phyloP scores from a whole-genome alignment of 768 basidiomycete genomes.

The Hericium erinaceus region DNA sequence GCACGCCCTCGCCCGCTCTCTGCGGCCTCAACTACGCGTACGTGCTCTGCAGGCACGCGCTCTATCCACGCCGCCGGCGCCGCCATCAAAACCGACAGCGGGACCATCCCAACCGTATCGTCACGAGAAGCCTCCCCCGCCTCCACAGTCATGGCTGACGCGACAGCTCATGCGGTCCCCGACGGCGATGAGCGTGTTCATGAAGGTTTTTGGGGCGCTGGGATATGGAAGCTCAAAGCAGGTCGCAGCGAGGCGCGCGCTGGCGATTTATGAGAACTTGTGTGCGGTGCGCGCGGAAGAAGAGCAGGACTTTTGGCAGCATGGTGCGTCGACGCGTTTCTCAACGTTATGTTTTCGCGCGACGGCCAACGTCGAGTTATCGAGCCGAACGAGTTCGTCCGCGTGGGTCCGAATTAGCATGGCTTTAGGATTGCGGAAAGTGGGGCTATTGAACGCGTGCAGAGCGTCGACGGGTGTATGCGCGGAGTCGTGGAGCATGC shows the following conservation, averaged over 20 bases:
- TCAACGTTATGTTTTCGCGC: too few relatives aligned
- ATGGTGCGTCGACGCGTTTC: neutral
- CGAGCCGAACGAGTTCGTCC: too few relatives aligned
- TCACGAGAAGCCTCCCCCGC: conserved; percentile 4
- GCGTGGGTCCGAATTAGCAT: too few relatives aligned
- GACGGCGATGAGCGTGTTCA: conserved; percentile 6
- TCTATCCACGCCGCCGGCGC: neutral
- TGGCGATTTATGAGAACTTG: conserved; percentile 10
- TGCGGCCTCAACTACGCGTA: too few relatives aligned
- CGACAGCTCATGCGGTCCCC: conserved; percentile 12
- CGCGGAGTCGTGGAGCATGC: too few relatives aligned
- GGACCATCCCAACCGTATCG: conserved; percentile 11
- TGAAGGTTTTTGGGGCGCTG: conserved; percentile 10
- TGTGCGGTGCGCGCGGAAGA: conserved; percentile 11
- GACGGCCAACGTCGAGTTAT: too few relatives aligned
- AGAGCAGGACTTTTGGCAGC: conserved; percentile 10
- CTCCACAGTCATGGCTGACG: conserved; percentile 13
- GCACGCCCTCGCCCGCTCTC: too few relatives aligned
- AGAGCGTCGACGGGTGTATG: too few relatives aligned
- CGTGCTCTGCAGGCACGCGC: neutral
- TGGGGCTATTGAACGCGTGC: too few relatives aligned
- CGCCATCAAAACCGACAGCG: neutral
- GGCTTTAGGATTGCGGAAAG: too few relatives aligned
- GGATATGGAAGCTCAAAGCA: conserved; percentile 11
- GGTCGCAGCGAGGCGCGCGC: conserved; percentile 9